phyloP scores from a whole-genome alignment of 2,329 filamentous ascomycete genomes.

The Hypoxylon sp. region DNA sequence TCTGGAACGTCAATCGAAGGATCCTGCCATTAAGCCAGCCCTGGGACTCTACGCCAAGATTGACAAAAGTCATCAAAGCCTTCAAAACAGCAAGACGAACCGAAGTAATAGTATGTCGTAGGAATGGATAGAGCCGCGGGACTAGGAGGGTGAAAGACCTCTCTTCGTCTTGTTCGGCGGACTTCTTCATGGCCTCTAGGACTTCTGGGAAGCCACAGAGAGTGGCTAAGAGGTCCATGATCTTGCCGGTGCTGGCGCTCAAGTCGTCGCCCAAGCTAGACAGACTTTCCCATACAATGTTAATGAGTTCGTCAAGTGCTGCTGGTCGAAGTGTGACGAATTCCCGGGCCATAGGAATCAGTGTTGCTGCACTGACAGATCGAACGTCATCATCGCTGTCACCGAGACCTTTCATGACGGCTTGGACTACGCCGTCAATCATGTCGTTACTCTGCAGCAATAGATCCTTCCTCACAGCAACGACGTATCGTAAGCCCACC shows the following conservation, averaged over 20 bases:
- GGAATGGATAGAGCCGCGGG: constrained; percentile 93
- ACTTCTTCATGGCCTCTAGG: constrained; percentile 91
- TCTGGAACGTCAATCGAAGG: constrained; percentile 91
- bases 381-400: constrained; percentile 96
- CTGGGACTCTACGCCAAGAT: constrained; percentile 85
- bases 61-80: constrained; percentile 91
- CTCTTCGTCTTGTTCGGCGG: constrained; percentile 84
- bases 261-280: constrained; percentile 97
- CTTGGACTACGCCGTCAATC: constrained; percentile 91
- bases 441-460: constrained; percentile 86
- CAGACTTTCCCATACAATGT: constrained; percentile 97
- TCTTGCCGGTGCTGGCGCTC: constrained; percentile 95
- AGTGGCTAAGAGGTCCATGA: constrained; percentile 97
- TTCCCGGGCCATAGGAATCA: constrained; percentile 96
- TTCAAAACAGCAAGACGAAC: constrained; percentile 94
- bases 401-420: constrained; percentile 94
- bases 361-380: constrained; percentile 95
- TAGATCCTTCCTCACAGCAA: constrained; percentile 93
- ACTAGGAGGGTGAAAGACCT: constrained; percentile 94
- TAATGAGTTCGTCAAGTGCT: constrained; percentile 85
- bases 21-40: constrained; percentile 95
- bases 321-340: constrained; percentile 88
- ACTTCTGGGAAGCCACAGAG: constrained; percentile 96
- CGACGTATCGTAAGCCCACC: constrained; percentile 95
- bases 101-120: constrained; percentile 96